Percentiles rank a stretch among this genome's conserved stretches.
phyloP scores from a whole-genome alignment of 1,139 yeast genomes.

The Yamadazyma jaroonii region DNA sequence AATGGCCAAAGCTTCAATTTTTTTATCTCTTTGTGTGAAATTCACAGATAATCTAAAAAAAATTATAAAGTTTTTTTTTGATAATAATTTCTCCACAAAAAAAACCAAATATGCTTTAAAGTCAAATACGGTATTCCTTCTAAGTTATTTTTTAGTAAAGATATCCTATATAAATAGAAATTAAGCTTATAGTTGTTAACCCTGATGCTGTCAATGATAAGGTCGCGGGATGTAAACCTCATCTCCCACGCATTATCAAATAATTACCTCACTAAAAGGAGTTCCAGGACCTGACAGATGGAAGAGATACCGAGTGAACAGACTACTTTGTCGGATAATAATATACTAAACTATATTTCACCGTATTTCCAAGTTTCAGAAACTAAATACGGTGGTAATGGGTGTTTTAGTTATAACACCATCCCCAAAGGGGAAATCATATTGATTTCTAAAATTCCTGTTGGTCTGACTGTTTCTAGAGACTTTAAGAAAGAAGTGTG shows the following conservation, averaged over 20 bases:
- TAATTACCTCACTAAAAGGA: neutral
- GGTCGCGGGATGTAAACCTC: neutral
- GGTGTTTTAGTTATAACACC: constrained; percentile 49
- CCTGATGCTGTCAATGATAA: constrained; percentile 1
- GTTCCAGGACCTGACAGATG: neutral
- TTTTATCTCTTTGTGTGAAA: no score
- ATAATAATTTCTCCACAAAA: no score
- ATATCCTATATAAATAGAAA: no score
- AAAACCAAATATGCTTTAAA: no score
- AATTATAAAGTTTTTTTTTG: no score
- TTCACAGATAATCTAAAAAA: no score
- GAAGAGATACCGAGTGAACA: constrained; percentile 11
- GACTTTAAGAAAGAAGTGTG: constrained; percentile 70
- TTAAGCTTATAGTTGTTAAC: no score
- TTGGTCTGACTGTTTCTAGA: constrained; percentile 47
- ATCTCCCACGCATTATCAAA: neutral
- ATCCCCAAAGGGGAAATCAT: constrained; percentile 44
- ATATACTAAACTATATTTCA: constrained; percentile 18
- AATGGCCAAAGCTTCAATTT: no score
- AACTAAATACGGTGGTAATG: constrained; percentile 61
- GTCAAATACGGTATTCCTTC: no score
- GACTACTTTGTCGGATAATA: constrained; percentile 9
- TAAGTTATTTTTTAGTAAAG: no score
- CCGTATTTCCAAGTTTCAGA: constrained; percentile 34
- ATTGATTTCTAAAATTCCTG: constrained; percentile 37